Evolutionary conservation across 495 filamentous ascomycete genomes (phyloP), one percentile per base, ranked within the genome.

Genomic region (Hypoxylon fragiforme): DNA sequence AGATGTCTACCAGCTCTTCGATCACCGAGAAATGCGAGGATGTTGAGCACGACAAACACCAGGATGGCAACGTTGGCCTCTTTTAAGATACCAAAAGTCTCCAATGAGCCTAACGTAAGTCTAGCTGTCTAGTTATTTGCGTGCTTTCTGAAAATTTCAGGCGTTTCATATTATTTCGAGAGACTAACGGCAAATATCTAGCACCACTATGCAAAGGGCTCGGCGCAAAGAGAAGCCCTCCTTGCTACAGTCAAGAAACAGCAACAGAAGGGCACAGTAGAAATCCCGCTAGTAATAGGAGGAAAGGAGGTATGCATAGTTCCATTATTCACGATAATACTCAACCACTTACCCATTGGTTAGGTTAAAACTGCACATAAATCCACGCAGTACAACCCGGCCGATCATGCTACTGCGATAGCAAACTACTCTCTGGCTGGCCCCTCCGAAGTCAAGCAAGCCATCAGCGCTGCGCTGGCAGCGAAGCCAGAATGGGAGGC

Each of bases 21-120:
- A 7, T 52, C 58, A 2, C 35, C 46, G 1, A 63, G 32, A 16
- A 50, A 56, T 42, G 16, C 22, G 35, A 63, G 60, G 20, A 40
- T 44, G 0, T 45, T 63, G 19, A 57, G 59, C n/a, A 56, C 54
- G 42, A 56, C 54, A 7, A 51, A 30, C 18, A 39, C 50, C 9
- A 61, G 57, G 18, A 62, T 66, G 63, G 60, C 73, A 38, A 67
- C 68, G 8, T 54, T 91, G 41, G 90, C 90, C 30, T 77, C 82
- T 37, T 97, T 97, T 80, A 95, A 88, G 73, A 81, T 91, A 18
- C 94, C 94, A 37, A 85, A 83, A 55, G 80, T 96, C 49, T 77
- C 85, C 62, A 98, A 98, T 64, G 94, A 98, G 72, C 90, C 89
- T 14, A 98, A 96, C 66, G 94, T 96, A 75, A 67, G 89, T 77